Base-by-base conservation (phyloP, 2,329 filamentous ascomycete genomes). In the Colletotrichum incanum region DNA sequence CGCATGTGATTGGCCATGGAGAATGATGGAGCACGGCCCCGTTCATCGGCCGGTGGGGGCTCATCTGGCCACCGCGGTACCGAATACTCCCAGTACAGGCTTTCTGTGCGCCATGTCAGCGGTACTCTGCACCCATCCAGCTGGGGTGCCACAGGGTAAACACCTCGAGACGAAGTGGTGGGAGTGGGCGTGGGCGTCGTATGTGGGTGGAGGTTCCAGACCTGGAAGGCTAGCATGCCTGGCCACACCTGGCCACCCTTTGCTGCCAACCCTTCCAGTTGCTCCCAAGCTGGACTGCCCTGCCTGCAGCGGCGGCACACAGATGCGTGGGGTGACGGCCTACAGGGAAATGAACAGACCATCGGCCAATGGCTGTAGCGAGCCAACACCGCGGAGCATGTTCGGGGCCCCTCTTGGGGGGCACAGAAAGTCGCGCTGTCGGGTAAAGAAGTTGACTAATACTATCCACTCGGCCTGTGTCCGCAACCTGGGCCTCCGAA, bases 371-470 rank as follows among this genome's bases (percentile, higher is more conserved):
- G 59, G 47, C 39, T 20, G 59, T 43, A 69, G 34, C 47, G 45
- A 64, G 59, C 65, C 59, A 64, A 52, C 65, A 64, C n/a, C 31
- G 26, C 45, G 43, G 65, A 64, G 65, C 58, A 69, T 39, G 20
- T 45, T 72, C 26, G 65, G 65, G n/a, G 45, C 45, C 65, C 65
- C 52, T 43, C 45, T 52, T 26, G 26, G 16, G 59, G 37, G 52
- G 37, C 26, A 31, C 58, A 63, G 52, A 58, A 72, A 68, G 71
- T 66, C 49, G 49, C 61, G 66, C 70, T 71, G 70, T 72, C 66
- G 67, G 67, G 58, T 73, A 73, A 73, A 73, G 67, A 71, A 62
- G 39, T 73, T 73, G 71, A 73, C 71, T 73, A 73, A 73, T 73
- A 61, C 55, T 45, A 73, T 67, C 71, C 65, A 65, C 52, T 74